phyloP scores from a whole-genome alignment of 495 filamentous ascomycete species.

The Aspergillus heteromorphus region DNA sequence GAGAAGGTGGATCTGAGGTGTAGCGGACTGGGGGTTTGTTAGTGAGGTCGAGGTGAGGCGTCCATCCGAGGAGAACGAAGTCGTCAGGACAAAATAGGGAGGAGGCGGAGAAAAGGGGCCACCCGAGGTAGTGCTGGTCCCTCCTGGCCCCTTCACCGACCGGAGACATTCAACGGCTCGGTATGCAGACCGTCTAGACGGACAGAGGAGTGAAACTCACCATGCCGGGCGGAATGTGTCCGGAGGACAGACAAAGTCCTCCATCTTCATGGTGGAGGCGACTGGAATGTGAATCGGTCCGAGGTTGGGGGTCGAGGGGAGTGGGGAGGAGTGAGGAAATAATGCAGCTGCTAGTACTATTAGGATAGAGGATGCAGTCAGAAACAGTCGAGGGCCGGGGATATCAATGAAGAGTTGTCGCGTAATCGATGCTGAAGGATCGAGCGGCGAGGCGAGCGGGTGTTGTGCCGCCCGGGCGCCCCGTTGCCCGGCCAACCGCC shows the following conservation, averaged over 20 bases:
- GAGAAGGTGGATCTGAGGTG: background rate
- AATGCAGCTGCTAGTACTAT: no score
- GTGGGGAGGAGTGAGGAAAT: background rate
- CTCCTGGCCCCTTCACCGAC: background rate
- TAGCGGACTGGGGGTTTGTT: background rate
- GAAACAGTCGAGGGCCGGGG: background rate
- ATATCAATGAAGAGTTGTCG: background rate
- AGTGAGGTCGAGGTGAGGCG: background rate
- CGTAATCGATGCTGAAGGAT: background rate
- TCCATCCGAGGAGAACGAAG: background rate
- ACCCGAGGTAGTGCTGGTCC: background rate
- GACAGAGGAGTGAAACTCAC: background rate
- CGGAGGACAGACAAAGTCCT: constrained; percentile 2
- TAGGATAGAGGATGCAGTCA: background rate
- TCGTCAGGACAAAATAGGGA: background rate
- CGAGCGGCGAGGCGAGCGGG: background rate
- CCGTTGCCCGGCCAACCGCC: background rate
- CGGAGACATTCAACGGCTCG: background rate
- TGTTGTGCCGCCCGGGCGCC: background rate
- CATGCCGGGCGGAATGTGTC: background rate
- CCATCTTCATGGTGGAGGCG: constrained; percentile 1
- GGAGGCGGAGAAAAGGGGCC: background rate
- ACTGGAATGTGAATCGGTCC: background rate
- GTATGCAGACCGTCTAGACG: background rate
- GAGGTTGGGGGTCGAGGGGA: background rate